phyloP scores from a whole-genome alignment of 805 yeast species.

The Yamadazyma nakazawae region DNA sequence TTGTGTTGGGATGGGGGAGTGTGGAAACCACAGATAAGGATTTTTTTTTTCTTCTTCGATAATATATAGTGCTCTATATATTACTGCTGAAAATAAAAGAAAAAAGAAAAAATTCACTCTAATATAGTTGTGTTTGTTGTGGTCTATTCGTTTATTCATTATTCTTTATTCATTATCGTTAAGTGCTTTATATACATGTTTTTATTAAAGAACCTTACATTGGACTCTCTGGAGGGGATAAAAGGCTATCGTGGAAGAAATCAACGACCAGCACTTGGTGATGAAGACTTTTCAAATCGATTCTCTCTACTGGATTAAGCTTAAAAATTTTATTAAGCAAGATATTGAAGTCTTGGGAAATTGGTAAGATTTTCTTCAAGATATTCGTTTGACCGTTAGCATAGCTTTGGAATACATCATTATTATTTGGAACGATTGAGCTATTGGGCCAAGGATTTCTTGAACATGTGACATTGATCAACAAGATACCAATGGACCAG shows the following conservation, averaged over 20 bases:
- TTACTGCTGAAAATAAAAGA: not conserved
- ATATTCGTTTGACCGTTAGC: conserved; percentile 51
- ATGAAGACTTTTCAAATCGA: conserved; percentile 37
- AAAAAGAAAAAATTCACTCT: not conserved
- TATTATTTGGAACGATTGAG: conserved; percentile 50
- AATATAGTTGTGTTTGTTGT: not conserved
- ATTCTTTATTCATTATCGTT: conserved; percentile 4
- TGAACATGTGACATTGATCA: conserved; percentile 76
- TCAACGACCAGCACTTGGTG: conserved; percentile 33
- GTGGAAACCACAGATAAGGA: not conserved
- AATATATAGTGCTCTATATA: too few relatives aligned
- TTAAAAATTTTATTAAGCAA: conserved; percentile 46
- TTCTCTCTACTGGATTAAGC: conserved; percentile 49
- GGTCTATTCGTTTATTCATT: not conserved
- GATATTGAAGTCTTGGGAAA: conserved; percentile 57
- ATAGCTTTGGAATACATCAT: conserved; percentile 59
- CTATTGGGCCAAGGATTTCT: conserved; percentile 93
- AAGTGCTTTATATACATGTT: not conserved
- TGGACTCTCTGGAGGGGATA: conserved; percentile 17
- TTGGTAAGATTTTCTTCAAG: conserved; percentile 66
- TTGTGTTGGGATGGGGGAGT: conserved; percentile 1
- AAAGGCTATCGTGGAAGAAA: conserved; percentile 22
- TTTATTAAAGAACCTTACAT: not conserved
- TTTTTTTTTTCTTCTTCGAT: too few relatives aligned
- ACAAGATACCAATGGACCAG: conserved; percentile 77